phyloP scores from a whole-genome alignment of 495 filamentous ascomycete species.

The Pyronema domesticum region DNA sequence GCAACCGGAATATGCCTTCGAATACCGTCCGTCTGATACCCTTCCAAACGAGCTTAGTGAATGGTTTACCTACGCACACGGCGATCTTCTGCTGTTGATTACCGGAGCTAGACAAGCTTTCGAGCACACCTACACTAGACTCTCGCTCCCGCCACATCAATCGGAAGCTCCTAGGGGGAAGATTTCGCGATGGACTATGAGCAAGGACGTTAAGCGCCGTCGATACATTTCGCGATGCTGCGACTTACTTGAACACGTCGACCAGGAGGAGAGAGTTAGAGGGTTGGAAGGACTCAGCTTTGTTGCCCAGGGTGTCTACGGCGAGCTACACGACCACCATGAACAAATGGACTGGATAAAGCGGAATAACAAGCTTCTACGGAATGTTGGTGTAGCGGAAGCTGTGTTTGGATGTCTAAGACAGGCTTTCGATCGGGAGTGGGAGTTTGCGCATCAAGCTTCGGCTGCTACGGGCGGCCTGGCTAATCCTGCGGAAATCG shows the following conservation, averaged over 20 bases:
- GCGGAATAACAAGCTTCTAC: slow-evolving; percentile 40
- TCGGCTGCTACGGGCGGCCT: neutral
- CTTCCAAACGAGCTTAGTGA: slow-evolving; percentile 83
- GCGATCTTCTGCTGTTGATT: slow-evolving; percentile 50
- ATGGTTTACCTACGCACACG: slow-evolving; percentile 95
- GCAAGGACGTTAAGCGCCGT: slow-evolving; percentile 29
- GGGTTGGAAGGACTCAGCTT: slow-evolving; percentile 64
- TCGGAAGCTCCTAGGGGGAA: slow-evolving; percentile 16
- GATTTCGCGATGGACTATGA: slow-evolving; percentile 34
- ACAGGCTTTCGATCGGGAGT: slow-evolving; percentile 20
- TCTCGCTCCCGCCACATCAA: slow-evolving; percentile 15
- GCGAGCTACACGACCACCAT: slow-evolving; percentile 33
- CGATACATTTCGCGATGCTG: slow-evolving; percentile 31
- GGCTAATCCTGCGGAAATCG: slow-evolving; percentile 12
- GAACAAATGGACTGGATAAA: slow-evolving; percentile 55
- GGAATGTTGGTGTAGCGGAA: slow-evolving; percentile 41
- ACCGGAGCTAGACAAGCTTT: slow-evolving; percentile 54
- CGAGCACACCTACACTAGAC: slow-evolving; percentile 35
- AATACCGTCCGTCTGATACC: slow-evolving; percentile 63
- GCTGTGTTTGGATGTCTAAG: slow-evolving; percentile 43
- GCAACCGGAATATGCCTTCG: slow-evolving; percentile 79
- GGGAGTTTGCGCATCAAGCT: slow-evolving; percentile 11
- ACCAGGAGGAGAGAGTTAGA: slow-evolving; percentile 38
- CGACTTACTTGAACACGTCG: slow-evolving; percentile 30
- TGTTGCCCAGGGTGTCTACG: slow-evolving; percentile 36